Evolutionary conservation across 192 early-diverging fungal species (phyloP).

Genomic region (Lobosporangium transversale): DNA sequence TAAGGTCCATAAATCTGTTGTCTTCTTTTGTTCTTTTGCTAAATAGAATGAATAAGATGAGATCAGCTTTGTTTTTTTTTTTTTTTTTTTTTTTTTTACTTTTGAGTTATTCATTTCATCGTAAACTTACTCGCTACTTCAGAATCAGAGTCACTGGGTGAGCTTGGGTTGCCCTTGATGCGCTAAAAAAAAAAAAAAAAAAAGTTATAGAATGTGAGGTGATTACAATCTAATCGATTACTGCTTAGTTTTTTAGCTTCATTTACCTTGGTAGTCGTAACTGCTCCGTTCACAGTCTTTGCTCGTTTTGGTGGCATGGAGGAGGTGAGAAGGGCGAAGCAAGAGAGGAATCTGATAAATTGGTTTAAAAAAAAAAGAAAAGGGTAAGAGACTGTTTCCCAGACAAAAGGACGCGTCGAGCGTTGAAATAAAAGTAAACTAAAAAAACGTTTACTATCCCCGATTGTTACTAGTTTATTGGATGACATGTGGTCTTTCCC

Average conservation of each 20-base stretch:
- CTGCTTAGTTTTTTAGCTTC: background rate
- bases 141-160: background rate
- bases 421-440: too few relatives aligned
- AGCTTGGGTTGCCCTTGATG: background rate
- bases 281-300: background rate
- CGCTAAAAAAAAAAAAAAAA: constrained; percentile 4
- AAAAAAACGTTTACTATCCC: too few relatives aligned
- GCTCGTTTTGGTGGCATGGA: constrained; percentile 23
- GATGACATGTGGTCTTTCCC: too few relatives aligned
- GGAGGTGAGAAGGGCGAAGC: background rate
- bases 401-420: too few relatives aligned
- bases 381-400: too few relatives aligned
- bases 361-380: too few relatives aligned
- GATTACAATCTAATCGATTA: background rate
- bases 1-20: background rate
- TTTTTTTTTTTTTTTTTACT: too few relatives aligned
- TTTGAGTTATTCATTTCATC: background rate
- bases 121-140: background rate
- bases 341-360: background rate
- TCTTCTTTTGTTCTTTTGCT: constrained; percentile 1
- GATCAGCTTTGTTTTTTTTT: too few relatives aligned
- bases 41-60: too few relatives aligned
- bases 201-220: background rate
- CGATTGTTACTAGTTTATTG: too few relatives aligned
- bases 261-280: constrained; percentile 1